Conservation (phyloP, 257 asterid species). For the Gentiana dahurica region DNA sequence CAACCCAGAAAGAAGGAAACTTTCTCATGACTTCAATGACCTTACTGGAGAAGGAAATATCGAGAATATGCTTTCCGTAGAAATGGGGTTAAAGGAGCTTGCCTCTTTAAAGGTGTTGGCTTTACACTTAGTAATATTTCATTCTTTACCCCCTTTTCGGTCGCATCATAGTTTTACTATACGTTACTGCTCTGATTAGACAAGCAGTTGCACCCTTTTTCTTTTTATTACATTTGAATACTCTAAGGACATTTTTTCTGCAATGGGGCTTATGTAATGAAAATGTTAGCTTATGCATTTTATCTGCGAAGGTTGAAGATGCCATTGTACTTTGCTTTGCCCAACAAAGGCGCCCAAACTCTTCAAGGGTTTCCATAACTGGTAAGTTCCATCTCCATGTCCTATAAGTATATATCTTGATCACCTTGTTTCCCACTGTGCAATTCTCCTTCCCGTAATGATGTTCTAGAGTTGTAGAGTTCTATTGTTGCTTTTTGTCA, state of each 20-base stretch:
- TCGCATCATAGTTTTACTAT: neutral
- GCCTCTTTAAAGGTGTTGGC: conserved; percentile 71
- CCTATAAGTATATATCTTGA: no score
- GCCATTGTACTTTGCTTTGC: conserved; percentile 75
- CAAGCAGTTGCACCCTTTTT: neutral
- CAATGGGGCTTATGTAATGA: neutral
- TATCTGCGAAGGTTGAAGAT: conserved; percentile 66
- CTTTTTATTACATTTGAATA: neutral
- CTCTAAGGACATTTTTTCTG: neutral
- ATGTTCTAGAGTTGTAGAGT: no score
- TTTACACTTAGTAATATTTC: neutral
- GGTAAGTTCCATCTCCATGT: conserved; percentile 28
- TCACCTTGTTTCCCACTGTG: no score
- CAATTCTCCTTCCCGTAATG: no score
- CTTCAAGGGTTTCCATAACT: conserved; percentile 60
- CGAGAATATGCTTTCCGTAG: conserved; percentile 93
- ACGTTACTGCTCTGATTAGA: neutral
- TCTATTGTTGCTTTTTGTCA: no score
- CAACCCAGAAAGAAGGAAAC: conserved; percentile 44
- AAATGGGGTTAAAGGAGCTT: conserved; percentile 90
- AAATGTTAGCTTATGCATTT: neutral
- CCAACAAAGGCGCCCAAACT: conserved; percentile 81
- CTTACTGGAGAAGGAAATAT: conserved; percentile 91
- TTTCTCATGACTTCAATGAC: conserved; percentile 70
- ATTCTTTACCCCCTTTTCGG: neutral